phyloP scores from a whole-genome alignment of 2,329 filamentous ascomycete genomes.

The Cyclaneusma minus region DNA sequence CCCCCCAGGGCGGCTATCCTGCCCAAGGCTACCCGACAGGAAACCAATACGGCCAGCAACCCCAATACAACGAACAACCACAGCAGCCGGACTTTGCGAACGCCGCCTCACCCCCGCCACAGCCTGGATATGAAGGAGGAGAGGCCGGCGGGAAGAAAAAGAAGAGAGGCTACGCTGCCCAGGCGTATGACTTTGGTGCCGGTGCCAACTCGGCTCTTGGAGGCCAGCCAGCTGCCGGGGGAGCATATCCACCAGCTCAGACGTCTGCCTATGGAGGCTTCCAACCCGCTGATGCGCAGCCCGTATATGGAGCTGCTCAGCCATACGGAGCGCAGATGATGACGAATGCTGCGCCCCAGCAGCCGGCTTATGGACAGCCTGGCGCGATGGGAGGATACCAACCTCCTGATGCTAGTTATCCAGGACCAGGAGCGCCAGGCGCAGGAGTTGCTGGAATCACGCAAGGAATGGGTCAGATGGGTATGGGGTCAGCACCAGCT shows the following conservation, averaged over 20 bases:
- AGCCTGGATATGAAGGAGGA: slow-evolving; percentile 18
- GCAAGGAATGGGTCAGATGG: slow-evolving; percentile 70
- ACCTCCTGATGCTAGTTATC: slow-evolving; percentile 51
- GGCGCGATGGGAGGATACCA: slow-evolving; percentile 44
- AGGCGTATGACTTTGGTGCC: slow-evolving; percentile 82
- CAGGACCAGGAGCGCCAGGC: slow-evolving; percentile 29
- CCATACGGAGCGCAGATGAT: slow-evolving; percentile 12
- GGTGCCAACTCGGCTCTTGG: slow-evolving; percentile 66
- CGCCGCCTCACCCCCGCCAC: slow-evolving; percentile 13
- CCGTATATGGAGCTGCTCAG: slow-evolving; percentile 13
- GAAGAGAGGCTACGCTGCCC: slow-evolving; percentile 87
- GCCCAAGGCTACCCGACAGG: slow-evolving; percentile 24
- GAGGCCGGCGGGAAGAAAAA: slow-evolving; percentile 53
- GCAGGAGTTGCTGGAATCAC: slow-evolving; percentile 57
- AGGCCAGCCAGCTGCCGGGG: slow-evolving; percentile 46
- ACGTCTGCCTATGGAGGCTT: slow-evolving; percentile 21
- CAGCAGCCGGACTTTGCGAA: slow-evolving; percentile 17
- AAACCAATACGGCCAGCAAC: slow-evolving; percentile 30
- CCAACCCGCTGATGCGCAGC: slow-evolving; percentile 11
- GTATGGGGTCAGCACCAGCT: slow-evolving; percentile 38
- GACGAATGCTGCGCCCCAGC: slow-evolving; percentile 20
- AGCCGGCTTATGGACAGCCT: slow-evolving; percentile 20
- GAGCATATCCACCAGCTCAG: slow-evolving; percentile 24
- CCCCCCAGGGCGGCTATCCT: slow-evolving; percentile 34
- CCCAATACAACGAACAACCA: slow-evolving; percentile 21